Evolutionary conservation across 2,329 filamentous ascomycete genomes (phyloP).

Genomic region (Colletotrichum sansevieriae): DNA sequence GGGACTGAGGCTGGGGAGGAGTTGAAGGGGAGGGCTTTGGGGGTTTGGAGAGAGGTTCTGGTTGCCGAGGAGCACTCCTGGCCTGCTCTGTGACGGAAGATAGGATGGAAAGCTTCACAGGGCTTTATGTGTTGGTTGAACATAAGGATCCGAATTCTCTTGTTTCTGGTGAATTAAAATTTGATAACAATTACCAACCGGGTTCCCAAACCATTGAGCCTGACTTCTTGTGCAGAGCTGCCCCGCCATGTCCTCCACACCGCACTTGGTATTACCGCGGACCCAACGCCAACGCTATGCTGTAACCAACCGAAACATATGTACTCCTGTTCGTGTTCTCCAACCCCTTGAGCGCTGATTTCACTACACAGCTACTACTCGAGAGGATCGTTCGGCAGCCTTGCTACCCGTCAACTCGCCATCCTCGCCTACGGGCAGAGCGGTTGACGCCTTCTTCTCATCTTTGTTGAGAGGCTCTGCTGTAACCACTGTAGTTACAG

Average conservation of each 20-base stretch:
- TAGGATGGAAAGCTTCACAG: not conserved
- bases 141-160: too few relatives aligned
- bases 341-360: not conserved
- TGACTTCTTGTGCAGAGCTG: not conserved
- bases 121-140: too few relatives aligned
- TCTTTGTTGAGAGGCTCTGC: not conserved
- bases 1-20: constrained; percentile 42
- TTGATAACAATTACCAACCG: not conserved
- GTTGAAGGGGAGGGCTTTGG: constrained; percentile 56
- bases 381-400: not conserved
- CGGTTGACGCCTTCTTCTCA: not conserved
- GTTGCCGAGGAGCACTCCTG: constrained; percentile 71
- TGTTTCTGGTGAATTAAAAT: not conserved
- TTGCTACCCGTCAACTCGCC: not conserved
- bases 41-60: constrained; percentile 64
- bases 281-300: constrained; percentile 41
- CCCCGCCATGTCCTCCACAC: constrained; percentile 1
- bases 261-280: constrained; percentile 32
- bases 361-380: constrained; percentile 28
- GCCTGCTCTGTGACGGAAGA: constrained; percentile 52
- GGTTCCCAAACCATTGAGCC: constrained; percentile 1
- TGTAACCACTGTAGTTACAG: not conserved
- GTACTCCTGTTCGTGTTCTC: not conserved
- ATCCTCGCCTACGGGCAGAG: constrained; percentile 1
- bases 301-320: not conserved